Conservation (phyloP, 768 basidiomycete genomes). For the Botryobasidium botryosum region DNA sequence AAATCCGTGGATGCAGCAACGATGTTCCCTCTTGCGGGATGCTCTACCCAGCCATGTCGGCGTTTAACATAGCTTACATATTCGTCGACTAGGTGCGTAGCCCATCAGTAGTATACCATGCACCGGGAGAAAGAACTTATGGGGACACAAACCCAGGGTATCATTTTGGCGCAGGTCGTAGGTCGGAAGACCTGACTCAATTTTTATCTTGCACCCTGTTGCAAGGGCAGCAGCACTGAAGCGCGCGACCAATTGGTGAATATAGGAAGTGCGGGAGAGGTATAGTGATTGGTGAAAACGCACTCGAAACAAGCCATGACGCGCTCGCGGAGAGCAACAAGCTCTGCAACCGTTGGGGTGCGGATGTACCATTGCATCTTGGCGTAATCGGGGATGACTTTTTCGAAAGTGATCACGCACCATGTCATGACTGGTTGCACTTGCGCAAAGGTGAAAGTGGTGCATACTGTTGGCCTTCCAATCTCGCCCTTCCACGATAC, state of each 20-base stretch:
- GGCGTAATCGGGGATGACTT: constrained; percentile 63
- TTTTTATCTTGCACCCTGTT: constrained; percentile 39
- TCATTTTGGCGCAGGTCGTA: constrained; percentile 55
- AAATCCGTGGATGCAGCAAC: constrained; percentile 69
- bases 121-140: constrained; percentile 13
- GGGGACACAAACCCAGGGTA: constrained; percentile 33
- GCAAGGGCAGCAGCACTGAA: constrained; percentile 23
- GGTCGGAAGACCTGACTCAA: constrained; percentile 22
- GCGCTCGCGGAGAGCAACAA: constrained; percentile 37
- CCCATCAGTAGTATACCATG: neutral
- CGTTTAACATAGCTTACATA: constrained; percentile 43
- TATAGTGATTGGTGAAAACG: neutral
- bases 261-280: neutral
- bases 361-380: constrained; percentile 58
- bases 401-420: neutral
- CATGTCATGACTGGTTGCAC: neutral
- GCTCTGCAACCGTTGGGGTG: constrained; percentile 46
- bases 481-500: constrained; percentile 51
- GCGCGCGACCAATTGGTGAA: no score
- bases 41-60: constrained; percentile 33
- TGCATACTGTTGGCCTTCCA: constrained; percentile 51
- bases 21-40: constrained; percentile 45
- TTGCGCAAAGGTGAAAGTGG: neutral
- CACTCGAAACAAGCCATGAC: constrained; percentile 56
- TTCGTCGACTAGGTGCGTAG: constrained; percentile 51